Conservation (phyloP, 371 early-diverging fungal genomes). For the Haplosporangium sp. region DNA sequence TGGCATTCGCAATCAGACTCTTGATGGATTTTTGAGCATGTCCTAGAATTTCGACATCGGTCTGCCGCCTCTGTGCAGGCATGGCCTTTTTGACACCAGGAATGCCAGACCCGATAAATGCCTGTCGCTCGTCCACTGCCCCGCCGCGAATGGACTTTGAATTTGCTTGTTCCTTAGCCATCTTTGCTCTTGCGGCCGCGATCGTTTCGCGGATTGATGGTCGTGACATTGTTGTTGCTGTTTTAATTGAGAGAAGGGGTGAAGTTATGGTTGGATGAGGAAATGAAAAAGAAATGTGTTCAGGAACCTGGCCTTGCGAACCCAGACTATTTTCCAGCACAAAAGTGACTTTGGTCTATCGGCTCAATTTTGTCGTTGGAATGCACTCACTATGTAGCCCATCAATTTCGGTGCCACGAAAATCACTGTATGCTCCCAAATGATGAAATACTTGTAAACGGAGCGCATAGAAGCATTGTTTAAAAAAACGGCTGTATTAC, state of each 20-base stretch:
- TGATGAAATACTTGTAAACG: no score
- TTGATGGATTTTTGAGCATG: constrained; percentile 55
- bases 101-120: constrained; percentile 40
- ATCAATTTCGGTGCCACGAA: no score
- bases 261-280: no score
- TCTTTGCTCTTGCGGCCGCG: constrained; percentile 39
- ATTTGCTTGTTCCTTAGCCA: constrained; percentile 36
- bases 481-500: background rate
- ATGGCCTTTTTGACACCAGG: constrained; percentile 36
- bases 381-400: no score
- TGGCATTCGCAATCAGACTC: constrained; percentile 54
- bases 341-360: no score
- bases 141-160: constrained; percentile 50
- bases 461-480: no score
- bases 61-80: constrained; percentile 29
- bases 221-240: constrained; percentile 25
- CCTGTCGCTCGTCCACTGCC: constrained; percentile 33
- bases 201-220: constrained; percentile 55
- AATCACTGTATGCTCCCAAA: no score
- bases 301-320: no score
- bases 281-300: no score
- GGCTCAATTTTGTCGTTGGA: no score
- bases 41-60: constrained; percentile 50
- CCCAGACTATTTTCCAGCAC: no score
- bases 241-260: no score